Percentiles rank a stretch among this genome's conserved stretches.
phyloP scores from a whole-genome alignment of 768 basidiomycete species.

The Podaxis pistillaris region DNA sequence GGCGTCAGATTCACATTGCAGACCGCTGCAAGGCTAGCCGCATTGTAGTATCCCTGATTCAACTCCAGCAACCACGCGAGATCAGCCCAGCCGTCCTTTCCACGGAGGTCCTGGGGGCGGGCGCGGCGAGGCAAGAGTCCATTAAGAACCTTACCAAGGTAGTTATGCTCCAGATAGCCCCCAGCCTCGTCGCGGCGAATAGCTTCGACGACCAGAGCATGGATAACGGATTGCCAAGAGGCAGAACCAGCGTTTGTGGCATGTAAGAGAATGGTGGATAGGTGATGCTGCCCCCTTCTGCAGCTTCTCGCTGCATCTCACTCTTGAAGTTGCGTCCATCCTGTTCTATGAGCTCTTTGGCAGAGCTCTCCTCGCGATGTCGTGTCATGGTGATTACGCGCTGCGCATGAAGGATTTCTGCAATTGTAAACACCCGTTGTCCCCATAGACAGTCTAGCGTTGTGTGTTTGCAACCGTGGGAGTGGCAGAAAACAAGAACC shows the following conservation, averaged over 20 bases:
- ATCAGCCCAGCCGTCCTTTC: neutral
- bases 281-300: neutral
- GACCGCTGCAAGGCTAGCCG: neutral
- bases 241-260: neutral
- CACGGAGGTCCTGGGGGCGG: neutral
- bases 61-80: neutral
- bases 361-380: neutral
- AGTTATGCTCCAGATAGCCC: neutral
- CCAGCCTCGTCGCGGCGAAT: neutral
- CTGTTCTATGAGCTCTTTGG: neutral
- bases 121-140: conserved; percentile 2
- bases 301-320: neutral
- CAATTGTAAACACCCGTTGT: neutral
- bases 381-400: neutral
- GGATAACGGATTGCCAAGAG: neutral
- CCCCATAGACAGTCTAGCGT: neutral
- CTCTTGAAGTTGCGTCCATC: neutral
- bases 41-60: conserved; percentile 2
- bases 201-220: neutral
- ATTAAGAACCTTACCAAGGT: neutral
- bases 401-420: neutral
- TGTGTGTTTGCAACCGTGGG: neutral
- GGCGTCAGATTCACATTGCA: neutral
- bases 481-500: neutral
- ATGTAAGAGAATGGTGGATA: neutral